phyloP scores from a whole-genome alignment of 495 filamentous ascomycete species.

The Talaromyces liani region DNA sequence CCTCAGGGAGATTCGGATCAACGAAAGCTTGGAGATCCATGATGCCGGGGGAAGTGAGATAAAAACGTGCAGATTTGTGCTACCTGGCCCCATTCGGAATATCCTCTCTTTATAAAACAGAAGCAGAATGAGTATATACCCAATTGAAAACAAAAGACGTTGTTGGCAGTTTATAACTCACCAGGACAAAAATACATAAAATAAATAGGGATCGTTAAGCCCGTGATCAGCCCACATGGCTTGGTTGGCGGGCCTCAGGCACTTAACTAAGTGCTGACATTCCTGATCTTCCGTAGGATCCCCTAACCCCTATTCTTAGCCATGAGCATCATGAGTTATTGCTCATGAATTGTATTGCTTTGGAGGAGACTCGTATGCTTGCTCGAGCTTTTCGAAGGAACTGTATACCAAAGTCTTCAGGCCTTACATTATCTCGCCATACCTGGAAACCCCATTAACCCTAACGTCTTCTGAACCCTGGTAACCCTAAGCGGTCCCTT shows the following conservation, averaged over 20 bases:
- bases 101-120: not conserved
- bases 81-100: not conserved
- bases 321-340: not conserved
- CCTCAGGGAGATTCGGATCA: slow-evolving; percentile 40
- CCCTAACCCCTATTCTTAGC: not conserved
- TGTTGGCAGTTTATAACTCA: not conserved
- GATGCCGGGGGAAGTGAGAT: not conserved
- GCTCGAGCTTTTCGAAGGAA: too few species aligned
- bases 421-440: too few species aligned
- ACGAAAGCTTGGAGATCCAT: slow-evolving; percentile 33
- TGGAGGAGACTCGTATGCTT: too few species aligned
- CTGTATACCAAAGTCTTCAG: too few species aligned
- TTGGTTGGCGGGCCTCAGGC: not conserved
- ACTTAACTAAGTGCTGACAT: not conserved
- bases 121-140: not conserved
- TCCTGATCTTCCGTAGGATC: not conserved
- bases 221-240: not conserved
- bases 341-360: too few species aligned
- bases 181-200: not conserved
- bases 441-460: too few species aligned
- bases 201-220: not conserved
- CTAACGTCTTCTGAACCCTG: too few species aligned
- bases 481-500: too few species aligned
- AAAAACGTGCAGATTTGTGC: not conserved
- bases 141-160: not conserved